Evolutionary conservation across 108 stramenopile genomes (phyloP).

Genomic region (Ochromonas danica): DNA sequence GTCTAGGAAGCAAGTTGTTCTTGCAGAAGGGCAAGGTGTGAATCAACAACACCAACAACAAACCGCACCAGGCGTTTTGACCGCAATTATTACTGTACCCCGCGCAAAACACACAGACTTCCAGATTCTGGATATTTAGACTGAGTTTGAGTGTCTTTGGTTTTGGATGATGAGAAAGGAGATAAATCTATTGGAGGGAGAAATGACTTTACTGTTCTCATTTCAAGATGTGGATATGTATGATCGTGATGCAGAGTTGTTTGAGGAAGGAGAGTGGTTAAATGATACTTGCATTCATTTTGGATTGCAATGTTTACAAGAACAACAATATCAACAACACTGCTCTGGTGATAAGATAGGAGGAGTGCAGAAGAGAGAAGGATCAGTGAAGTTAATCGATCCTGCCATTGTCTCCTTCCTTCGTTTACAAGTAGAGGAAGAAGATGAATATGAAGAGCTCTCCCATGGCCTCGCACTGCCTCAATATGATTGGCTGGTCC

Average conservation of each 20-base stretch:
- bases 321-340: too few relatives aligned
- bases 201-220: neutral
- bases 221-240: slow-evolving; percentile 23
- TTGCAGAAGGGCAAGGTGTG: too few relatives aligned
- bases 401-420: slow-evolving; percentile 7
- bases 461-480: neutral
- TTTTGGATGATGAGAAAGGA: too few relatives aligned
- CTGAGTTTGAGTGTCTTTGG: too few relatives aligned
- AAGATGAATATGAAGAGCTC: slow-evolving; percentile 17
- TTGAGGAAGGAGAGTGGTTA: neutral
- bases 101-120: too few relatives aligned
- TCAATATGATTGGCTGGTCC: neutral
- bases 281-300: slow-evolving; percentile 18
- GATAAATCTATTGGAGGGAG: too few relatives aligned
- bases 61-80: too few relatives aligned
- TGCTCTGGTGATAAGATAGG: too few relatives aligned
- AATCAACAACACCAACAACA: too few relatives aligned
- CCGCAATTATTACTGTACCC: too few relatives aligned
- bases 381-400: neutral
- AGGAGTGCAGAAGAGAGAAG: neutral
- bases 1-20: too few relatives aligned
- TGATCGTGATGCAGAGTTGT: neutral
- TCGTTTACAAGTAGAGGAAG: neutral
- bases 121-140: too few relatives aligned
- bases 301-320: neutral